Percentiles rank a stretch among this genome's conserved stretches.
phyloP scores from a whole-genome alignment of 345 rosid species.

The Lepidium didymum region DNA sequence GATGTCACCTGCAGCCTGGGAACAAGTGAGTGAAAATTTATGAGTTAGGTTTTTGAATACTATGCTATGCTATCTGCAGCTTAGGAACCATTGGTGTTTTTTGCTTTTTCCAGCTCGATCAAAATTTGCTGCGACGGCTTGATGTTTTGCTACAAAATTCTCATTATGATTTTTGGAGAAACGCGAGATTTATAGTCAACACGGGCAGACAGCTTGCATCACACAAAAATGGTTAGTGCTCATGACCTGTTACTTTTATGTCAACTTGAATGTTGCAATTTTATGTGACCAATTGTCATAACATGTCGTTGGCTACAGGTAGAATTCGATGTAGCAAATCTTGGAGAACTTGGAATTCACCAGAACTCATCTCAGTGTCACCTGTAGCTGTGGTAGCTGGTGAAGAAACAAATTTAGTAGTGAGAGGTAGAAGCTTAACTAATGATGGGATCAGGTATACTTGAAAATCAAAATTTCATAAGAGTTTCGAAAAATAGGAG shows the following conservation, averaged over 20 bases:
- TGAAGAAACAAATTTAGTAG: constrained; percentile 50
- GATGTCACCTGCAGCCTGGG: constrained; percentile 65
- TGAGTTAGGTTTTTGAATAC: not conserved
- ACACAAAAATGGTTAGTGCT: constrained; percentile 56
- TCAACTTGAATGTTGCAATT: not conserved
- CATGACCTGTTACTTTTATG: not conserved
- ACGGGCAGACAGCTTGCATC: constrained; percentile 64
- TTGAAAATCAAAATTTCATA: not conserved
- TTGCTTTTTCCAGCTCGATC: constrained; percentile 53
- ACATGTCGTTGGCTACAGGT: constrained; percentile 37
- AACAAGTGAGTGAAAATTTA: constrained; percentile 50
- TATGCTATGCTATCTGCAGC: constrained; percentile 25
- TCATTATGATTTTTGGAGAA: constrained; percentile 62
- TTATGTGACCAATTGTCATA: not conserved
- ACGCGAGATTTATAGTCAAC: constrained; percentile 61
- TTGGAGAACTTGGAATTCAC: constrained; percentile 70
- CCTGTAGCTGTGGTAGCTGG: constrained; percentile 81
- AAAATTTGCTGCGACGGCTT: constrained; percentile 46
- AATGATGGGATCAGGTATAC: constrained; percentile 65
- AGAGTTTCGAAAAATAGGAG: no score
- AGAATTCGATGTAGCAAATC: constrained; percentile 60
- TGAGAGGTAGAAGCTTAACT: constrained; percentile 70
- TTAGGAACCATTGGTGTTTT: constrained; percentile 15
- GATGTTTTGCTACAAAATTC: constrained; percentile 49
- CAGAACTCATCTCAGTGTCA: constrained; percentile 71